phyloP scores from a whole-genome alignment of 2,329 filamentous ascomycete genomes.

The Ophiobolus disseminans region DNA sequence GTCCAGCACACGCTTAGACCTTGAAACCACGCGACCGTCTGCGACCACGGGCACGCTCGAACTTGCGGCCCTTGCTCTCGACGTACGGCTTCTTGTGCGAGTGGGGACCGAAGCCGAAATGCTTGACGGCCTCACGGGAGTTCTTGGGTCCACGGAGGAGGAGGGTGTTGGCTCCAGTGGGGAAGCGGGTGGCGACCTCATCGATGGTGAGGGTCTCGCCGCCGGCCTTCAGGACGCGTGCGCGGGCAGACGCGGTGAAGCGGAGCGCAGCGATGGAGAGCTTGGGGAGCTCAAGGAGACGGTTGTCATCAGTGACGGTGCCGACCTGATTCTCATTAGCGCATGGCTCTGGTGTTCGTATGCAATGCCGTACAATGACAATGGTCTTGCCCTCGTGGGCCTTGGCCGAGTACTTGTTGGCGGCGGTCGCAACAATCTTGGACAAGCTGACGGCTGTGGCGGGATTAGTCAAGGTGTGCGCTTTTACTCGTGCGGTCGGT shows the following conservation, averaged over 20 bases:
- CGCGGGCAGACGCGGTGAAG: conserved; percentile 95
- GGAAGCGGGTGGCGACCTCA: conserved; percentile 93
- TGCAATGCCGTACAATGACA: conserved; percentile 67
- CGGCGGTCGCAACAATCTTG: conserved; percentile 73
- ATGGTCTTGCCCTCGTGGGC: conserved; percentile 80
- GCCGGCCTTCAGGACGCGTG: conserved; percentile 89
- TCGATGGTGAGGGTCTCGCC: conserved; percentile 96
- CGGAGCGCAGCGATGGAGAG: conserved; percentile 90
- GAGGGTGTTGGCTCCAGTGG: conserved; percentile 95
- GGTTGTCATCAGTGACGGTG: conserved; percentile 98
- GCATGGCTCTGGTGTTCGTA: background rate
- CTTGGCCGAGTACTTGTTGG: conserved; percentile 59
- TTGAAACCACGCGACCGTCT: conserved; percentile 99
- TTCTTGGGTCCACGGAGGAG: conserved; percentile 99
- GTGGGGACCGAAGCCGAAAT: conserved; percentile 98
- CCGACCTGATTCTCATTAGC: conserved; percentile 62
- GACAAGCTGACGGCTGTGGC: conserved; percentile 79
- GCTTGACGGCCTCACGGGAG: conserved; percentile 95
- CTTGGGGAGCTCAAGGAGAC: conserved; percentile 82
- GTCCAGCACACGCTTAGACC: conserved; percentile 72
- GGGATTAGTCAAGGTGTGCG: conserved; percentile 23
- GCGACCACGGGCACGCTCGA: conserved; percentile 98
- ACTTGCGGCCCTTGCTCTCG: conserved; percentile 99
- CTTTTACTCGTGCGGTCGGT: conserved; percentile 1
- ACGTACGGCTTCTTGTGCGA: conserved; percentile 99